Conservation (phyloP, 2,329 filamentous ascomycete genomes). For the Ceratocystis cacaofunesta region DNA sequence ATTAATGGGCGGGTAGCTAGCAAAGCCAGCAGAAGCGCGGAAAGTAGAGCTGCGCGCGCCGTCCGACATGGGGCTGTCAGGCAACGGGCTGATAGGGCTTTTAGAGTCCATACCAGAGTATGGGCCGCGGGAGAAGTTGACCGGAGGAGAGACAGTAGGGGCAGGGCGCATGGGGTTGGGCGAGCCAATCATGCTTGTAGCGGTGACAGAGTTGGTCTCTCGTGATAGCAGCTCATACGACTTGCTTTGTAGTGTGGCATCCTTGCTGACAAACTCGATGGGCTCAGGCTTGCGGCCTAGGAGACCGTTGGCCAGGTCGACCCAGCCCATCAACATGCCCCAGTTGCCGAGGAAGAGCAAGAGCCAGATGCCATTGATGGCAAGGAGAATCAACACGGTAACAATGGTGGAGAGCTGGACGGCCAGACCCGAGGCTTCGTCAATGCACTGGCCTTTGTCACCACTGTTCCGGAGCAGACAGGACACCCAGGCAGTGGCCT, state of each 20-base stretch:
- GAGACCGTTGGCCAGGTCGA: slow-evolving; percentile 42
- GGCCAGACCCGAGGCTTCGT: slow-evolving; percentile 44
- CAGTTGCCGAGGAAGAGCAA: slow-evolving; percentile 66
- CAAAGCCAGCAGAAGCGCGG: background rate
- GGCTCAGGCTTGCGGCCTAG: slow-evolving; percentile 39
- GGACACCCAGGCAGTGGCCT: slow-evolving; percentile 49
- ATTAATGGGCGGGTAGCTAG: slow-evolving; percentile 11
- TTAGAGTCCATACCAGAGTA: background rate
- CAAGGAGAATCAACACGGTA: slow-evolving; percentile 68
- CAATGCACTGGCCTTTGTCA: slow-evolving; percentile 52
- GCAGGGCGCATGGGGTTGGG: slow-evolving; percentile 19
- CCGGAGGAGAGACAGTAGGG: background rate
- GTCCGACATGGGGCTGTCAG: background rate
- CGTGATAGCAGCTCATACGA: slow-evolving; percentile 69
- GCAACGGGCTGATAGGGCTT: slow-evolving; percentile 1
- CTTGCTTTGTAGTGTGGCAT: slow-evolving; percentile 55
- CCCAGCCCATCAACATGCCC: slow-evolving; percentile 78
- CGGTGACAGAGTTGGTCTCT: slow-evolving; percentile 41
- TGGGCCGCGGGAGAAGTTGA: background rate
- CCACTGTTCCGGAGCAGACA: slow-evolving; percentile 49
- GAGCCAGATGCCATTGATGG: slow-evolving; percentile 75
- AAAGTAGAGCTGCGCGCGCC: background rate
- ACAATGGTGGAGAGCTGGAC: slow-evolving; percentile 63
- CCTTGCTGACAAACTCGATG: slow-evolving; percentile 71
- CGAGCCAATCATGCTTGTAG: slow-evolving; percentile 23